Conservation (phyloP, 1,284 basidiomycete genomes). For the Tausonia pullulans region DNA sequence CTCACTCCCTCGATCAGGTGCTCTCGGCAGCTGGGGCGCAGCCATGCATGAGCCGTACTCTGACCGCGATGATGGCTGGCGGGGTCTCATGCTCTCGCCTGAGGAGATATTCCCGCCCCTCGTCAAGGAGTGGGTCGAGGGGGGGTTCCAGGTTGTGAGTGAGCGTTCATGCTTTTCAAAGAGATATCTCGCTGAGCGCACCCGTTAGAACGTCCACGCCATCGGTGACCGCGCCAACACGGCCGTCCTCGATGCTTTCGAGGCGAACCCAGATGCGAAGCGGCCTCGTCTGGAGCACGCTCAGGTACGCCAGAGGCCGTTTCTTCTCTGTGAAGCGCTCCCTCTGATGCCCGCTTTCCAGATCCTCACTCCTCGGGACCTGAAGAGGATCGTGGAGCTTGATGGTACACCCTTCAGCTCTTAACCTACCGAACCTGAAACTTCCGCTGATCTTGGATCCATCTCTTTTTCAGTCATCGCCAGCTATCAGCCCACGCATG, state of each 20-base stretch:
- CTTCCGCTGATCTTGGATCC: background rate
- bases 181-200: constrained; percentile 1
- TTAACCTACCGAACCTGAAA: background rate
- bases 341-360: constrained; percentile 35
- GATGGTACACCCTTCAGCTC: constrained; percentile 45
- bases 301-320: too few relatives aligned
- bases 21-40: constrained; percentile 82
- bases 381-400: constrained; percentile 55
- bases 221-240: constrained; percentile 85
- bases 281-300: constrained; percentile 81
- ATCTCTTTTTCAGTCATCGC: constrained; percentile 52
- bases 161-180: constrained; percentile 18
- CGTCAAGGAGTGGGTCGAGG: constrained; percentile 53
- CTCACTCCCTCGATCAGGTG: constrained; percentile 41
- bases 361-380: constrained; percentile 59
- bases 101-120: constrained; percentile 45
- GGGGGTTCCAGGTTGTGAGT: constrained; percentile 37
- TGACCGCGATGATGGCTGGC: constrained; percentile 49
- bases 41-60: constrained; percentile 75
- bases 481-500: constrained; percentile 89
- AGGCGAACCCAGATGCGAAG: constrained; percentile 43
- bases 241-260: constrained; percentile 66
- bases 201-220: constrained; percentile 64
- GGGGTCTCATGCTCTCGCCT: constrained; percentile 54
- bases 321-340: too few relatives aligned